phyloP scores from a whole-genome alignment of 345 rosid genomes.

The Camelina neglecta region DNA sequence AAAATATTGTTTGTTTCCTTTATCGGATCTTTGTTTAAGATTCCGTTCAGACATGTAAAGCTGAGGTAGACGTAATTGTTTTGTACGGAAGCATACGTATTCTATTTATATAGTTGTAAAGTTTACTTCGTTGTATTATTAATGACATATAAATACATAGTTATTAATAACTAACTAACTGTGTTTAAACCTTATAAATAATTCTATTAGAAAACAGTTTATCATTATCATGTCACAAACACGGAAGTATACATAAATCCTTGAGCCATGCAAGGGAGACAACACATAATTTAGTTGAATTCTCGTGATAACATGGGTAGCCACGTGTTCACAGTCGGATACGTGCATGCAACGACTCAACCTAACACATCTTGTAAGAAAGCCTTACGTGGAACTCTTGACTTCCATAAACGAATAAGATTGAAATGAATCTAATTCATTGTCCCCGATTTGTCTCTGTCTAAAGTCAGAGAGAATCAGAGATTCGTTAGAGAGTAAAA shows the following conservation, averaged over 20 bases:
- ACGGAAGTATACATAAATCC: slow-evolving; percentile 18
- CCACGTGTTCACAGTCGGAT: slow-evolving; percentile 26
- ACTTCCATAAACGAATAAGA: slow-evolving; percentile 36
- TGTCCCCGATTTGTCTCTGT: slow-evolving; percentile 42
- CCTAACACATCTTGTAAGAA: slow-evolving; percentile 31
- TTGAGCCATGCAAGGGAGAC: slow-evolving; percentile 38
- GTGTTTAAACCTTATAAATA: not conserved
- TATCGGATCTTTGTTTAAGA: slow-evolving; percentile 26
- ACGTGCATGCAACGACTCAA: slow-evolving; percentile 39
- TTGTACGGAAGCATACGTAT: slow-evolving; percentile 35
- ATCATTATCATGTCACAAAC: slow-evolving; percentile 28
- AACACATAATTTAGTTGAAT: not conserved
- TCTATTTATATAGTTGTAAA: not conserved
- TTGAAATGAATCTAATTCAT: slow-evolving; percentile 37
- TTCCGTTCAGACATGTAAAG: slow-evolving; percentile 40
- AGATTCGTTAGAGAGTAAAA: slow-evolving; percentile 25
- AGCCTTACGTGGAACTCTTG: slow-evolving; percentile 36
- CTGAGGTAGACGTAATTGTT: slow-evolving; percentile 28
- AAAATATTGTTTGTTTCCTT: no score
- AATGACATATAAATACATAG: not conserved
- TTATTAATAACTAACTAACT: not conserved
- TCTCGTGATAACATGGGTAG: slow-evolving; percentile 23
- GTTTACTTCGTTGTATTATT: not conserved
- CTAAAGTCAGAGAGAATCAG: slow-evolving; percentile 36
- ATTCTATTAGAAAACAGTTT: not conserved